Conservation (phyloP, 352 stramenopile genomes). For the Pythium monospermum region DNA sequence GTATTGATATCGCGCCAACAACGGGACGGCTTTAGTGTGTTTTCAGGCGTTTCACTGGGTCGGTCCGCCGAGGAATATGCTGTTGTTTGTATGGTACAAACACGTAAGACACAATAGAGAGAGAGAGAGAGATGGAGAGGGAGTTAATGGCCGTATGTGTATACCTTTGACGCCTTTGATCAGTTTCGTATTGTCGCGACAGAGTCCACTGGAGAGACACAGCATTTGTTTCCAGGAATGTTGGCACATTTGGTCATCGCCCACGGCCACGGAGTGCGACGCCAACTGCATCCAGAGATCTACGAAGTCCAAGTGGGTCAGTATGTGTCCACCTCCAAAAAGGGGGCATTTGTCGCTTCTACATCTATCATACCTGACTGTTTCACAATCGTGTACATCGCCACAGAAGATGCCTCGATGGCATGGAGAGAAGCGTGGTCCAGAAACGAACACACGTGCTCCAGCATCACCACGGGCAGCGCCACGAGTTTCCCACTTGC, state of each 20-base stretch:
- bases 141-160: too few relatives aligned
- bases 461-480: conserved; percentile 40
- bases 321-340: too few relatives aligned
- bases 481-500: conserved; percentile 16
- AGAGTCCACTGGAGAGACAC: conserved; percentile 35
- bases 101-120: too few relatives aligned
- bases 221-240: conserved; percentile 47
- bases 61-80: conserved; percentile 24
- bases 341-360: not conserved
- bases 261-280: conserved; percentile 22
- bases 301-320: too few relatives aligned
- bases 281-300: conserved; percentile 41
- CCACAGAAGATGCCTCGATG: conserved; percentile 34
- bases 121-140: too few relatives aligned
- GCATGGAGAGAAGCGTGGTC: conserved; percentile 52
- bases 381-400: conserved; percentile 30
- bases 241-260: conserved; percentile 2
- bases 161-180: conserved; percentile 31
- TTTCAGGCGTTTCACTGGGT: conserved; percentile 24
- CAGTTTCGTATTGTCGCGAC: conserved; percentile 32
- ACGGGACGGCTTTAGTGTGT: conserved; percentile 60
- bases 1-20: conserved; percentile 59
- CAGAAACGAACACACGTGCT: conserved; percentile 49
- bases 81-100: conserved; percentile 9
- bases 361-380: conserved; percentile 26